Conservation (phyloP, 73 alveolate genomes). For the Paramecium sonneborni region DNA sequence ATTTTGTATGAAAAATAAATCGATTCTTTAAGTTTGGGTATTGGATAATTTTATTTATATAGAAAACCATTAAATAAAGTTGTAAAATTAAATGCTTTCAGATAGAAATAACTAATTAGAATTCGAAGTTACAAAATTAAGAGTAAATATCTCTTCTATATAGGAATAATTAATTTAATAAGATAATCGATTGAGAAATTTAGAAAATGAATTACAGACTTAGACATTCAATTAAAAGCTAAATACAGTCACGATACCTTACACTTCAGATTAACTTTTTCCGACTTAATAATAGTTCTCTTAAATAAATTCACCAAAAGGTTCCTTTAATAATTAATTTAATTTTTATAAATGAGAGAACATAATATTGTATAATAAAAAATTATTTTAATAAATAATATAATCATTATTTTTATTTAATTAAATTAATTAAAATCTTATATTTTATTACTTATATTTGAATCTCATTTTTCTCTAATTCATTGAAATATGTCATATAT, state of each 20-base stretch:
- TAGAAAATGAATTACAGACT: neutral
- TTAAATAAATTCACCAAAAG: neutral
- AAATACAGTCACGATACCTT: neutral
- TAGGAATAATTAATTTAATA: neutral
- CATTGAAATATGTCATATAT: neutral
- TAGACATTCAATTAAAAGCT: neutral
- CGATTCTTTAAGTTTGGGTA: neutral
- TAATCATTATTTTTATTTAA: neutral
- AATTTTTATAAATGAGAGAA: neutral
- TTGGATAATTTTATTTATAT: neutral
- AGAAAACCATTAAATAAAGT: neutral
- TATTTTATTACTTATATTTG: neutral
- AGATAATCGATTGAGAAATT: neutral
- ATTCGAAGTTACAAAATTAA: neutral
- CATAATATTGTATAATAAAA: neutral
- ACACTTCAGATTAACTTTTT: neutral
- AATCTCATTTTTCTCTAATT: constrained; percentile 44
- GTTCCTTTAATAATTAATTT: neutral
- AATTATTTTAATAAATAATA: neutral
- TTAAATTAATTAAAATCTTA: neutral
- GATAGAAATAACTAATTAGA: neutral
- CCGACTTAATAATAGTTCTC: neutral
- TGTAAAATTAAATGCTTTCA: neutral
- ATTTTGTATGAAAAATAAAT: neutral
- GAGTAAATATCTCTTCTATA: neutral